A percentile compares a stretch with the other conserved stretches of the same genome.
These are phyloP conservation scores for Gracilaria gracilis DNA, from an alignment of 23 red algal species.

Conservation along the genomic window DNA sequence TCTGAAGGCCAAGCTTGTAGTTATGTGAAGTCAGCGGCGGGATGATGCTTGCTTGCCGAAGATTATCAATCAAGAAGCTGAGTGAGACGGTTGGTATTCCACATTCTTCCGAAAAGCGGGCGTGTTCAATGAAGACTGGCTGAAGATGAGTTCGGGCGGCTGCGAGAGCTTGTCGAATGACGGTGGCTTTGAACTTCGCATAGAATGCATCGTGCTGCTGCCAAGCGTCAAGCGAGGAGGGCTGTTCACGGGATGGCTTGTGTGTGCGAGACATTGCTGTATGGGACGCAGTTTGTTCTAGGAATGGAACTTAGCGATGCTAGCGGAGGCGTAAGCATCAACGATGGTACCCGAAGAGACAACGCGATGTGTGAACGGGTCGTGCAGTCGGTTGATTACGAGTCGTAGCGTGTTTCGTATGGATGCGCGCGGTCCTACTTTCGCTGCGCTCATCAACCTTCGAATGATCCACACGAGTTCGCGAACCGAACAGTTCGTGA, in stretches of 20 bases:
- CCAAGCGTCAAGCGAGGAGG: not conserved
- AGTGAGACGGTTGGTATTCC: conserved; percentile 19
- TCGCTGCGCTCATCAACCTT: conserved; percentile 3
- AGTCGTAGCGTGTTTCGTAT: not conserved
- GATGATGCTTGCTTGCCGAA: not conserved
- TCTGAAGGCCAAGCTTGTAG: conserved; percentile 20
- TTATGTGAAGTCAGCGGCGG: conserved; percentile 21
- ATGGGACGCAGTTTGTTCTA: not conserved
- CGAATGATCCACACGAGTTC: not conserved
- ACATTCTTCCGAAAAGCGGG: conserved; percentile 5
- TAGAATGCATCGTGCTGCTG: conserved; percentile 30
- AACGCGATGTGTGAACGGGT: not conserved
- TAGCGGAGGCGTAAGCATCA: not conserved
- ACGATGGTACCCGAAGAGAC: not conserved
- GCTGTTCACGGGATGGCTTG: not conserved
- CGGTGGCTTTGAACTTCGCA: not conserved
- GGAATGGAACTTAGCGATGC: not conserved
- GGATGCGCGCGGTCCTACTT: not conserved
- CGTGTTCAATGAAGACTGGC: conserved; percentile 26
- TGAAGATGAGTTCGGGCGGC: not conserved
- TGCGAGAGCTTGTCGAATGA: not conserved
- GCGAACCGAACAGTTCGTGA: not conserved
- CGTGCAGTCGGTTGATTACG: not conserved
- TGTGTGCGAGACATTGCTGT: conserved; percentile 17
- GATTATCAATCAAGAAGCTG: conserved; percentile 12